These are phyloP conservation scores for Beauveria asiatica DNA, from an alignment of 2,329 filamentous ascomycete genomes.

Conservation along the genomic window DNA sequence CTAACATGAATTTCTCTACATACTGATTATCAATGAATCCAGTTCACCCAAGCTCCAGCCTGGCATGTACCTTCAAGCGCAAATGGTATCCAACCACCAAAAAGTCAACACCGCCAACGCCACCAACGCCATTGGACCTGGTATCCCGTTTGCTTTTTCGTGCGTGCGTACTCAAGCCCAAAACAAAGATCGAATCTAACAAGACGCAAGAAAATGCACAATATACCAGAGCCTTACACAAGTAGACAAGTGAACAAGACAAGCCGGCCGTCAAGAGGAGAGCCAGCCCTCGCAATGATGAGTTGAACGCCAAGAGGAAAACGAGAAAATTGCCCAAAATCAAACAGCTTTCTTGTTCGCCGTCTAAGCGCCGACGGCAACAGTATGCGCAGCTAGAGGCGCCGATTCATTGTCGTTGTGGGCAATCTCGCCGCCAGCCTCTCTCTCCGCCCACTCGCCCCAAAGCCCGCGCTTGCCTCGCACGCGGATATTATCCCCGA, in stretches of 20 bases:
- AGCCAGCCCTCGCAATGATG: conserved; percentile 1
- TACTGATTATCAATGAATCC: not conserved
- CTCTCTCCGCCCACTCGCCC: conserved; percentile 87
- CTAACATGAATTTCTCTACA: conserved; percentile 10
- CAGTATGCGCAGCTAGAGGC: conserved; percentile 12
- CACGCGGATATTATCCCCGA: conserved; percentile 76
- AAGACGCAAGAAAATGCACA: not conserved
- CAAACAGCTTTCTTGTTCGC: not conserved
- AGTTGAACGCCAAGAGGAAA: conserved; percentile 6
- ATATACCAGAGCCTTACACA: not conserved
- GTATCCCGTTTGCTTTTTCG: not conserved
- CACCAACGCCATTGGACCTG: conserved; percentile 6
- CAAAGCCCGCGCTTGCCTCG: conserved; percentile 91
- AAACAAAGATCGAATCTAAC: not conserved
- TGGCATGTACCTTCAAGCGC: not conserved
- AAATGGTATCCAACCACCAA: conserved; percentile 8
- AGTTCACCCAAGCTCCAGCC: not conserved
- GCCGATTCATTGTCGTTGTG: conserved; percentile 35
- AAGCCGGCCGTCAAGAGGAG: not conserved
- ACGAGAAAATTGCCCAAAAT: not conserved
- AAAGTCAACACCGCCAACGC: conserved; percentile 7
- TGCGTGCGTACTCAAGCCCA: not conserved
- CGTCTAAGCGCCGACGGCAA: conserved; percentile 20
- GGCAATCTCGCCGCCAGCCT: conserved; percentile 55
- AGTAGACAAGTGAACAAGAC: not conserved